phyloP scores from a whole-genome alignment of 2,329 filamentous ascomycete species.

The Pseudogymnoascus sp. region DNA sequence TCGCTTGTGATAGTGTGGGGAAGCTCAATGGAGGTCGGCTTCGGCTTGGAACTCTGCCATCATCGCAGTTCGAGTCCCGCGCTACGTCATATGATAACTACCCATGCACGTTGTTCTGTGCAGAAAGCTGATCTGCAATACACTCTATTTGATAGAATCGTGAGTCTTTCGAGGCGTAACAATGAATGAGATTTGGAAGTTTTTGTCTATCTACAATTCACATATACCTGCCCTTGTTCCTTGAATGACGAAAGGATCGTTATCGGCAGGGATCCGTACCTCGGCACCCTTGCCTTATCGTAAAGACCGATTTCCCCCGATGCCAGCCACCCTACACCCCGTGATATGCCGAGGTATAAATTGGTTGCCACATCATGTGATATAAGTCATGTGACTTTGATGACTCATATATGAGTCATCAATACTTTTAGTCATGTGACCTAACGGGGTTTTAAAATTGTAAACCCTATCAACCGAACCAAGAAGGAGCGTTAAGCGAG shows the following conservation, averaged over 20 bases:
- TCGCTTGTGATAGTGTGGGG: constrained; percentile 11
- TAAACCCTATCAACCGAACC: constrained; percentile 8
- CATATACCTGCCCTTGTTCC: background rate
- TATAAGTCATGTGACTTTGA: background rate
- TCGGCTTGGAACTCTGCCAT: background rate
- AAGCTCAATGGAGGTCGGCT: constrained; percentile 8
- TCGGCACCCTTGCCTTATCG: constrained; percentile 1
- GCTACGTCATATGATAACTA: background rate
- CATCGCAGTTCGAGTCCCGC: background rate
- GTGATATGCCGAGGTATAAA: constrained; percentile 2
- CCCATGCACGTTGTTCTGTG: background rate
- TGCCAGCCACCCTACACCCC: background rate
- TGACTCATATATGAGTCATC: background rate
- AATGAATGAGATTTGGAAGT: background rate
- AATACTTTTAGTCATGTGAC: background rate
- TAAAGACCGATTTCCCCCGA: background rate
- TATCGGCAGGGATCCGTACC: constrained; percentile 7
- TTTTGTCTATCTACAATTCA: background rate
- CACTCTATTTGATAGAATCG: background rate
- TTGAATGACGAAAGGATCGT: background rate
- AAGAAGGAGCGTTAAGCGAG: constrained; percentile 8
- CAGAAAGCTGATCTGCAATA: background rate
- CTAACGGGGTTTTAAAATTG: background rate
- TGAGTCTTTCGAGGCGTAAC: background rate
- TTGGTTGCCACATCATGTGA: background rate